Evolutionary conservation across 768 basidiomycete genomes (phyloP).

Genomic region (Leccinum obscurum): DNA sequence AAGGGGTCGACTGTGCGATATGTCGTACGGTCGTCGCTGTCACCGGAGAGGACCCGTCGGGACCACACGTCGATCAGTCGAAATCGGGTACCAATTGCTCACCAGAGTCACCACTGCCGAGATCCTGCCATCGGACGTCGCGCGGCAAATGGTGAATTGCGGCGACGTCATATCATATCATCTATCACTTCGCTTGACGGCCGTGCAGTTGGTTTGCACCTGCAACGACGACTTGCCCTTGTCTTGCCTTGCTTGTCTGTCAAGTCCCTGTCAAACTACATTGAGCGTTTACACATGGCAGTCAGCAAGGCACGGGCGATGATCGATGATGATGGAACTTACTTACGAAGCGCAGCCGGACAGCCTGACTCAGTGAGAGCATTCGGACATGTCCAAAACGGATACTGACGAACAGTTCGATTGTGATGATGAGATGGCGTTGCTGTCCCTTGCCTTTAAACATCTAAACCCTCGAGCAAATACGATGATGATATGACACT

Average conservation of each 20-base stretch:
- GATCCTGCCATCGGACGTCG: conserved; percentile 1
- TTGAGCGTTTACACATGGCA: conserved; percentile 9
- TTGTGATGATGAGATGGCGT: conserved; percentile 21
- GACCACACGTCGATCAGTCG: conserved; percentile 7
- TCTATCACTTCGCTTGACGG: background rate
- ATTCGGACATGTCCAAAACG: conserved; percentile 2
- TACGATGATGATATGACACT: background rate
- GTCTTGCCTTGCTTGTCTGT: conserved; percentile 15
- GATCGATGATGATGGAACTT: background rate
- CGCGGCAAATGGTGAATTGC: background rate
- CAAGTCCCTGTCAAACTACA: background rate
- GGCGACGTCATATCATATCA: background rate
- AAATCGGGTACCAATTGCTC: conserved; percentile 5
- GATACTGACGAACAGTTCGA: conserved; percentile 15
- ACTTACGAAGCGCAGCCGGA: background rate
- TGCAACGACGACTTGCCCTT: conserved; percentile 11
- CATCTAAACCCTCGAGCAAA: conserved; percentile 11
- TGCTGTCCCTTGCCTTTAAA: background rate
- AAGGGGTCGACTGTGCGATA: conserved; percentile 1
- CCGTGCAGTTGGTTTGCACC: background rate
- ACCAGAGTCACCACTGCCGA: background rate
- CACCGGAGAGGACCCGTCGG: conserved; percentile 3
- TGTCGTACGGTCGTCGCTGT: conserved; percentile 1
- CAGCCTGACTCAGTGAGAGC: conserved; percentile 10
- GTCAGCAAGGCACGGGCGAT: conserved; percentile 20